phyloP scores from a whole-genome alignment of 306 rosid species.

The Cucumis hystrix region DNA sequence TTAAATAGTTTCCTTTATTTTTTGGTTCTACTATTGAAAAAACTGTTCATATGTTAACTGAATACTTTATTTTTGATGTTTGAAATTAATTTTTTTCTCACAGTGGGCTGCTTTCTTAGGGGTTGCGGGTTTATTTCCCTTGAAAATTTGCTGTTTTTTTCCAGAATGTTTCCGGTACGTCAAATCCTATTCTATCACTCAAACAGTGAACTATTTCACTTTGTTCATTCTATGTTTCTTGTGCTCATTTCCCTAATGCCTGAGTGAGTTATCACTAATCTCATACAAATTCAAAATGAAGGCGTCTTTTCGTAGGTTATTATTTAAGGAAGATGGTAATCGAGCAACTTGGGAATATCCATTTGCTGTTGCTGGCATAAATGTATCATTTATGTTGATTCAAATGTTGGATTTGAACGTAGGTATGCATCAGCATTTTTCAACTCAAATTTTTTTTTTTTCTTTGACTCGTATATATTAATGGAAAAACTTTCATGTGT shows the following conservation, averaged over 20 bases:
- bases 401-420: conserved; percentile 74
- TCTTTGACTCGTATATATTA: not conserved
- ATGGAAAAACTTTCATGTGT: not conserved
- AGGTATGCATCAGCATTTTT: conserved; percentile 27
- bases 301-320: conserved; percentile 86
- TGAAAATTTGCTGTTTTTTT: conserved; percentile 71
- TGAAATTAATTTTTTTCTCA: conserved; percentile 23
- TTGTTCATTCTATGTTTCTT: not conserved
- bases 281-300: conserved; percentile 58
- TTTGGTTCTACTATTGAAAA: not conserved
- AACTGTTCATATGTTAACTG: not conserved
- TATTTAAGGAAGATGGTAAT: conserved; percentile 64
- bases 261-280: conserved; percentile 43
- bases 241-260: conserved; percentile 13
- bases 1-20: not conserved
- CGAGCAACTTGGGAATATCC: conserved; percentile 98
- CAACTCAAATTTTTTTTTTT: not conserved
- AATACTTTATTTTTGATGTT: conserved; percentile 8
- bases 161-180: conserved; percentile 81
- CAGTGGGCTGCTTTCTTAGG: conserved; percentile 48
- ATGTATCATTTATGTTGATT: conserved; percentile 76
- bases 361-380: conserved; percentile 92
- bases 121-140: conserved; percentile 87
- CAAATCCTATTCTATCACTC: conserved; percentile 7
- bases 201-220: not conserved